Evolutionary conservation across 2,329 filamentous ascomycete genomes (phyloP).

Genomic region (Plenodomus biglobosus): DNA sequence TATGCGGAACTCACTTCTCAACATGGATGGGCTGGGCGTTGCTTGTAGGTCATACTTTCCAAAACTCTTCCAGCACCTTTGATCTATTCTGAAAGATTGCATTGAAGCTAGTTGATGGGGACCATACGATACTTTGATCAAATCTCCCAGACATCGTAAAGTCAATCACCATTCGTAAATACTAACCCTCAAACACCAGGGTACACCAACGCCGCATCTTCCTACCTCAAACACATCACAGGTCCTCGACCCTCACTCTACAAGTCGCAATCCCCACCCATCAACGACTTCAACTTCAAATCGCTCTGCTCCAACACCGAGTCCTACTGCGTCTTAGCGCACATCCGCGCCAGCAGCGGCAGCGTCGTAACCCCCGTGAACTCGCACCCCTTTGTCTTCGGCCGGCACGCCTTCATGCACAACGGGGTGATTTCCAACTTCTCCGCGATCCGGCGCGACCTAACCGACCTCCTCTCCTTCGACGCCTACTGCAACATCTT

Average conservation of each 20-base stretch:
- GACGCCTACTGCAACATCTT: slow-evolving; percentile 53
- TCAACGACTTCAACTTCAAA: slow-evolving; percentile 58
- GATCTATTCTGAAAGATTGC: no score
- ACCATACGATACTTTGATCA: no score
- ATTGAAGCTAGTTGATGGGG: no score
- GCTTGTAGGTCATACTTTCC: slow-evolving; percentile 44
- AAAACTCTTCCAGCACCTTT: not conserved
- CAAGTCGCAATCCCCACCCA: slow-evolving; percentile 55
- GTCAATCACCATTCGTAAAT: no score
- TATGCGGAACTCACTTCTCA: slow-evolving; percentile 56
- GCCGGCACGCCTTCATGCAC: slow-evolving; percentile 59
- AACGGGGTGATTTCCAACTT: slow-evolving; percentile 57
- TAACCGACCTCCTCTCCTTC: slow-evolving; percentile 50
- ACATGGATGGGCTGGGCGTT: slow-evolving; percentile 59
- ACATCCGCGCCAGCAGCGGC: slow-evolving; percentile 56
- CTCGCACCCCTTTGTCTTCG: slow-evolving; percentile 59
- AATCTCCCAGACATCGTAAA: no score
- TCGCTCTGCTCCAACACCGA: slow-evolving; percentile 56
- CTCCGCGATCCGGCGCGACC: slow-evolving; percentile 49
- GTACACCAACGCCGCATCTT: slow-evolving; percentile 52
- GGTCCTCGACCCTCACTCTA: slow-evolving; percentile 53
- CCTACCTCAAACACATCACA: slow-evolving; percentile 42
- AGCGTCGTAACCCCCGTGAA: slow-evolving; percentile 54
- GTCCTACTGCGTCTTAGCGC: slow-evolving; percentile 54
- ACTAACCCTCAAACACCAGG: slow-evolving; percentile 8